Evolutionary conservation across 805 yeast genomes (phyloP), one percentile per base, ranked within the genome.

Genomic region (Limtongia smithiae): DNA sequence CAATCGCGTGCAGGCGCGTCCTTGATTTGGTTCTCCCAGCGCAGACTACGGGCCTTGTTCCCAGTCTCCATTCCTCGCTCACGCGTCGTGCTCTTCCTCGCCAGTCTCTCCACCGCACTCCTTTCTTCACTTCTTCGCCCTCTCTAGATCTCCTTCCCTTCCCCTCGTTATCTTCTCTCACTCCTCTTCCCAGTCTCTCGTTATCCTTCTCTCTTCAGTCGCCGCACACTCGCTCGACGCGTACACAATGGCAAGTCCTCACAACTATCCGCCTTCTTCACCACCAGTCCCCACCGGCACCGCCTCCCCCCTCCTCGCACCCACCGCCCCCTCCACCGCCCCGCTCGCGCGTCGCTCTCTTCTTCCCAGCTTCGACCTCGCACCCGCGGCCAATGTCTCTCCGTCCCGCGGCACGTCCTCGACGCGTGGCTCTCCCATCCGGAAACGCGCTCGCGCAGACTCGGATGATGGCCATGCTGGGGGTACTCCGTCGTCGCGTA

Each of bases 241-340:
- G 14, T 8, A 24, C 11, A 11, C 41, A 21, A 35, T 35, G 38
- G 11, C 38, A 5, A 17, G 6, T 6, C 55, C 62, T 30, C 57
- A 53, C 27, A 77, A 73, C 61, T 75, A 73, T 60, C 79, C 78
- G n/a, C 80, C 80, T 20, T 75, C 79, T 25, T 75, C 79, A 30
- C 80, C 80, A 5, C 71, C 62, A 1, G 39, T 18, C 17, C 48
- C 51, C 7, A 5, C 42, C 18, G 31, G 18, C 24, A 11, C 34
- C 14, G 18, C 32, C 11, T 20, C 30, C 6, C 50, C 45, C 11
- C n/a, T n/a, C n/a, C n/a, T n/a, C n/a, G n/a, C n/a, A n/a, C n/a
- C n/a, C n/a, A 7, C 28, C 28, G 28, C 28, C 28, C 9, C 28
- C 6, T 6, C 6, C 28, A 9, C 28, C 9, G 12, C 31, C 18